Percentiles rank a stretch among this genome's conserved stretches.
Conservation (phyloP, 805 yeast genomes). For the Saccharomycodes ludwigii region DNA sequence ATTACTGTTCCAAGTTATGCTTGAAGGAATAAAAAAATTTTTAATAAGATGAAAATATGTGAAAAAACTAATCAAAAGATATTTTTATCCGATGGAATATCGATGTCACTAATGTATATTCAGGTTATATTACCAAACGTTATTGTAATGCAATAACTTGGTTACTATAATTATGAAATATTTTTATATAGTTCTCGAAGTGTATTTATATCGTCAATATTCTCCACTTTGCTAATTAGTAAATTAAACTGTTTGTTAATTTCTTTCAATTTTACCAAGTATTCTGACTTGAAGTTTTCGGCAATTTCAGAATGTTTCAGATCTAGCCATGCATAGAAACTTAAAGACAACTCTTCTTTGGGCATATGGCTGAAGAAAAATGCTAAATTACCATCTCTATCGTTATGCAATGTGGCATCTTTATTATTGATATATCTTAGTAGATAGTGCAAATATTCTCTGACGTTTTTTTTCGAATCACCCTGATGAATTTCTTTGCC, state of each 20-base stretch:
- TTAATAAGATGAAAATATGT: too few relatives aligned
- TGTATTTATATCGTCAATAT: constrained; percentile 9
- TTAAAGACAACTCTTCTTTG: constrained; percentile 52
- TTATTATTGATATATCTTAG: constrained; percentile 16
- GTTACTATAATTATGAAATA: too few relatives aligned
- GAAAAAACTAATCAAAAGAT: too few relatives aligned
- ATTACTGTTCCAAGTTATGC: too few relatives aligned
- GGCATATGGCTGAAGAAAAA: constrained; percentile 60
- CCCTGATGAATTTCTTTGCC: too few relatives aligned
- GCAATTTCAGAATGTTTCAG: constrained; percentile 37
- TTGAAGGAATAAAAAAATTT: too few relatives aligned
- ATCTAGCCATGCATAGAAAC: constrained; percentile 58
- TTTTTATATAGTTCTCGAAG: too few relatives aligned
- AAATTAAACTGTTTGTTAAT: constrained; percentile 24
- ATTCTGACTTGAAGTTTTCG: constrained; percentile 34
- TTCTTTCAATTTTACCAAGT: constrained; percentile 35
- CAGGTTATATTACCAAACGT: too few relatives aligned
- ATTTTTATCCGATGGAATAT: too few relatives aligned
- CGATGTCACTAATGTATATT: too few relatives aligned
- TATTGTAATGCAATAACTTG: too few relatives aligned
- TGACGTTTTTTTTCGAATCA: constrained; percentile 8
- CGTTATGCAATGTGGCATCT: constrained; percentile 29
- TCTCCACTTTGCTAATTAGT: constrained; percentile 16
- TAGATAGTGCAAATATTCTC: constrained; percentile 16
- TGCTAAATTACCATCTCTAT: constrained; percentile 52